These are phyloP conservation scores for Arthrobotrys musiformis DNA, from an alignment of 2,329 filamentous ascomycete species.

Conservation along the genomic window DNA sequence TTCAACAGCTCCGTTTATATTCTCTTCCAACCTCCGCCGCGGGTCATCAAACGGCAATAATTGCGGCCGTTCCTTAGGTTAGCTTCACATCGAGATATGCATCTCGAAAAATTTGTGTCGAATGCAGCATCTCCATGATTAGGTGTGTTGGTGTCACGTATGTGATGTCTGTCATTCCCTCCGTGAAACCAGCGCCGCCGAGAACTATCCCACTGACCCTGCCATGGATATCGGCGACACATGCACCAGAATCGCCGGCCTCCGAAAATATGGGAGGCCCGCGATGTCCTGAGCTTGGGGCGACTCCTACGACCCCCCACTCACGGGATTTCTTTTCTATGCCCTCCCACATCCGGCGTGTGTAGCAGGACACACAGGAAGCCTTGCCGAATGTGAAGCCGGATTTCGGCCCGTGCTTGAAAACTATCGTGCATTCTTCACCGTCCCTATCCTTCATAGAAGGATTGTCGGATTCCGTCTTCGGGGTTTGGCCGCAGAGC, in stretches of 20 bases:
- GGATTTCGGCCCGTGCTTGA: background rate
- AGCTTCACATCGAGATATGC: slow-evolving; percentile 1
- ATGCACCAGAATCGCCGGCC: background rate
- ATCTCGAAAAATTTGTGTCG: background rate
- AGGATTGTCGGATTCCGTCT: background rate
- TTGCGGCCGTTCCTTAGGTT: background rate
- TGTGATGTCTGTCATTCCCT: background rate
- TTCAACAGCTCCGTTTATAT: no score
- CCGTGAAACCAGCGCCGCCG: background rate
- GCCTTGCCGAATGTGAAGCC: background rate
- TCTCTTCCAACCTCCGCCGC: no score
- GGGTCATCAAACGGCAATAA: no score
- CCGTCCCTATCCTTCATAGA: background rate
- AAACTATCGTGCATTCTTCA: background rate
- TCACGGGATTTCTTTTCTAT: background rate
- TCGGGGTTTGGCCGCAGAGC: background rate
- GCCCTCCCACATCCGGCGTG: background rate
- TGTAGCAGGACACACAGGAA: background rate
- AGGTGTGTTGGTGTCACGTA: background rate
- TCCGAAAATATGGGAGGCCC: background rate
- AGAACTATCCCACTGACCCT: background rate
- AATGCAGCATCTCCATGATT: background rate
- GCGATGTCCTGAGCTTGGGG: background rate
- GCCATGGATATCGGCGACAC: background rate
- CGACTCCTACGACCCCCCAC: background rate